Evolutionary conservation across 257 asterid genomes (phyloP).

Genomic region (Thymus mandschuricus): DNA sequence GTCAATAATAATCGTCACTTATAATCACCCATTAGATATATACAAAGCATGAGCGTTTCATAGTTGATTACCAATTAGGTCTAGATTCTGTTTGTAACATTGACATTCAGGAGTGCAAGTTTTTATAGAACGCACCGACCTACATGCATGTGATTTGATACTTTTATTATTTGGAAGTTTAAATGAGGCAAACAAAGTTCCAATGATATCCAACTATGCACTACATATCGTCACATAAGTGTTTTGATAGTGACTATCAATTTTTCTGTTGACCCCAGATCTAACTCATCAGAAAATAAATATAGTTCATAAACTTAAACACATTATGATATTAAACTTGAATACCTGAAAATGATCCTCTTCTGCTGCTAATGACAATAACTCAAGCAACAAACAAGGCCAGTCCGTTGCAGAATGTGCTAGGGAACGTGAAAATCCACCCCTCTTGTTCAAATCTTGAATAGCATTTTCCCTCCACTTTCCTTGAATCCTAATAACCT

Average conservation of each 20-base stretch:
- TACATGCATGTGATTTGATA: not conserved
- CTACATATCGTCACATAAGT: not conserved
- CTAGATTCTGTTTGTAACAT: conserved; percentile 21
- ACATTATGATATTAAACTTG: conserved; percentile 4
- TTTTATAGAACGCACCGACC: conserved; percentile 14
- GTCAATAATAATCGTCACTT: conserved; percentile 10
- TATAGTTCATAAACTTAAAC: conserved; percentile 11
- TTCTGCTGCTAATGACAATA: conserved; percentile 87
- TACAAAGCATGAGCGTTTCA: conserved; percentile 20
- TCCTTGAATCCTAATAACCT: conserved; percentile 74
- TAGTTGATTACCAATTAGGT: conserved; percentile 15
- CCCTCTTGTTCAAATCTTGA: conserved; percentile 67
- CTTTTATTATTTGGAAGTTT: conserved; percentile 3
- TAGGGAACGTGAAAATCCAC: conserved; percentile 84
- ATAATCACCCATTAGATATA: conserved; percentile 20
- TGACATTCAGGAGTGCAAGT: conserved; percentile 10
- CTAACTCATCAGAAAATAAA: conserved; percentile 9
- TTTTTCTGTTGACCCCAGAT: conserved; percentile 17
- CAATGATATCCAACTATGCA: not conserved
- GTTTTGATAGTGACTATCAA: not conserved
- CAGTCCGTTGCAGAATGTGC: conserved; percentile 94
- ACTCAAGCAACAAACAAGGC: conserved; percentile 90
- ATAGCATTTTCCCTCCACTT: conserved; percentile 85
- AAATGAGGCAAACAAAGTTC: conserved; percentile 25
- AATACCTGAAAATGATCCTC: conserved; percentile 89